Evolutionary conservation across 2,329 filamentous ascomycete genomes (phyloP).

Genomic region (Bipolaris bicolor): DNA sequence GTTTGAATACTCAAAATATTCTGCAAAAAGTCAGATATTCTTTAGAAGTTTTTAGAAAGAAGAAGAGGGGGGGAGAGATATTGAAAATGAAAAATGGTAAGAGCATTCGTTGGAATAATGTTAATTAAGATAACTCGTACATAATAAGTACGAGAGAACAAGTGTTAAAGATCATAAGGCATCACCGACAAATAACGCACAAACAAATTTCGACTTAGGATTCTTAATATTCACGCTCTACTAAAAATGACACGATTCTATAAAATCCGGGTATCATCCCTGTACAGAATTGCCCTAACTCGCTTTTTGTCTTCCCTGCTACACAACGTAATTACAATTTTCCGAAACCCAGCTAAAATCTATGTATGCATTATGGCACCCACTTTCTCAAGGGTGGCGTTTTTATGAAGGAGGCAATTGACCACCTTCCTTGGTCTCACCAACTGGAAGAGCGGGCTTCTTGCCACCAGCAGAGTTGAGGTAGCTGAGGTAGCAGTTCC

Average conservation of each 20-base stretch:
- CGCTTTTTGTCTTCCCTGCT: background rate
- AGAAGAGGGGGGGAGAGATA: no score
- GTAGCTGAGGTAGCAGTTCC: constrained; percentile 52
- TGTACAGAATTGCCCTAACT: background rate
- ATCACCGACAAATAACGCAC: background rate
- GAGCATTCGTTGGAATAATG: no score
- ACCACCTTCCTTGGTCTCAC: constrained; percentile 32
- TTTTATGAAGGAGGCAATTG: constrained; percentile 35
- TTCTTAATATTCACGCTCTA: background rate
- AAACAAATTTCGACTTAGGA: background rate
- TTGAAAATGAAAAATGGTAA: no score
- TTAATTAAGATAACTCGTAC: no score
- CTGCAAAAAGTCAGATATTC: no score
- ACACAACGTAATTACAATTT: background rate
- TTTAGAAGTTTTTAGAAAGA: no score
- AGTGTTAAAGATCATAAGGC: no score
- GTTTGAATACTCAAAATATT: no score
- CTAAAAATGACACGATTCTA: constrained; percentile 5
- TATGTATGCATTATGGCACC: no score
- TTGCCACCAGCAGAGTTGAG: constrained; percentile 44
- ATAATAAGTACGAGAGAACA: no score
- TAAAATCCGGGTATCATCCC: background rate
- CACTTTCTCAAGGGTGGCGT: no score
- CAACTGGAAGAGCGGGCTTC: constrained; percentile 15
- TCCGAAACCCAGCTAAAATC: background rate